A percentile compares a stretch with the other conserved stretches of the same genome.
Conservation (phyloP, 148 eudicot genomes). For the Cornus suecica region DNA sequence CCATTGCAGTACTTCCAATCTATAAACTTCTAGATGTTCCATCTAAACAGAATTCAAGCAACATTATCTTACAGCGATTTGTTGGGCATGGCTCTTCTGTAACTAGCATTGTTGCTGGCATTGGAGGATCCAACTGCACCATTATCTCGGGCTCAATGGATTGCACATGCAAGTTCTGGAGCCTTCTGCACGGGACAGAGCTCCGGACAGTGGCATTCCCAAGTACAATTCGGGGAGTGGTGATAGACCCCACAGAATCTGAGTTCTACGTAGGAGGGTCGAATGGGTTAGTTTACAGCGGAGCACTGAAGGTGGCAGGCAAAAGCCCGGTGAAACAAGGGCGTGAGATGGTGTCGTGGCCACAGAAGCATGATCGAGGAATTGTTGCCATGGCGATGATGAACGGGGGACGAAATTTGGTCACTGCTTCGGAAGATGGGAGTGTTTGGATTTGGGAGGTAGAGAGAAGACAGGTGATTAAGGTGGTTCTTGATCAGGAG, state of each 20-base stretch:
- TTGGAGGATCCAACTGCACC: constrained; percentile 11
- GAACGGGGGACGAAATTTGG: constrained; percentile 7
- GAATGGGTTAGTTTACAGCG: constrained; percentile 22
- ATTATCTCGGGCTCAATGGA: constrained; percentile 27
- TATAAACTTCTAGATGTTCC: neutral
- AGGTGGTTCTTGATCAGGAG: constrained; percentile 2
- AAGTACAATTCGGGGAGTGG: constrained; percentile 11
- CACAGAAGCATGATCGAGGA: constrained; percentile 6
- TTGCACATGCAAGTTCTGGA: constrained; percentile 26
- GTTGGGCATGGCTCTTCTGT: constrained; percentile 13
- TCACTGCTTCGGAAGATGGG: constrained; percentile 21
- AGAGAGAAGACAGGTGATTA: constrained; percentile 3
- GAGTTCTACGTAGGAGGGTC: constrained; percentile 22
- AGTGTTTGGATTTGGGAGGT: constrained; percentile 19
- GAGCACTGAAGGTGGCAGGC: constrained; percentile 1
- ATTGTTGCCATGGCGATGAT: constrained; percentile 5
- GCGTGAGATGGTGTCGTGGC: constrained; percentile 5
- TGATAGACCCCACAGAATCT: constrained; percentile 17
- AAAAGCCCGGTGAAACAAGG: neutral
- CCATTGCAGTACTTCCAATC: constrained; percentile 14
- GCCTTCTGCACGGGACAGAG: constrained; percentile 5
- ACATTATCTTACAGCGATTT: constrained; percentile 3
- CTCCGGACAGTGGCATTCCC: constrained; percentile 15
- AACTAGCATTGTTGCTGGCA: constrained; percentile 10
- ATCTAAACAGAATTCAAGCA: neutral